phyloP scores from a whole-genome alignment of 192 early-diverging fungal species.

The Coemansia sp. region DNA sequence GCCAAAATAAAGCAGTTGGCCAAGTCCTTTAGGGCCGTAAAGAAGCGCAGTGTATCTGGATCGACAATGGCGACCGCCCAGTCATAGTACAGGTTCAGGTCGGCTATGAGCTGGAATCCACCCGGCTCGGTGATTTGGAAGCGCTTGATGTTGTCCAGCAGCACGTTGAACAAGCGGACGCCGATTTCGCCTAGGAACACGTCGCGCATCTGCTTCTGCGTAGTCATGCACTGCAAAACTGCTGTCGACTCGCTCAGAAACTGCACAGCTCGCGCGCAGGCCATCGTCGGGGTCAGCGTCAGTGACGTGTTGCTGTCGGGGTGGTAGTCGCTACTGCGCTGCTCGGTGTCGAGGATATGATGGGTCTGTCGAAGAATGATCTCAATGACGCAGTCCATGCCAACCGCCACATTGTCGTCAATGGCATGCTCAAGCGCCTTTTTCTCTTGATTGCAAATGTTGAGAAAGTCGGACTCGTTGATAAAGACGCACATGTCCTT shows the following conservation, averaged over 20 bases:
- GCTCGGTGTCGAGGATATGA: slow-evolving; percentile 73
- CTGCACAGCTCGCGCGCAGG: slow-evolving; percentile 74
- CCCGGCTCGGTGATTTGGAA: slow-evolving; percentile 80
- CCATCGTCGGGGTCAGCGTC: slow-evolving; percentile 77
- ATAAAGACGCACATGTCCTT: slow-evolving; percentile 84
- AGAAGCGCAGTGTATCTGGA: slow-evolving; percentile 40
- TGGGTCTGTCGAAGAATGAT: slow-evolving; percentile 83
- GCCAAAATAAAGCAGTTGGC: slow-evolving; percentile 54
- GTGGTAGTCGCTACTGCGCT: slow-evolving; percentile 70
- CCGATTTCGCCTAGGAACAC: slow-evolving; percentile 91
- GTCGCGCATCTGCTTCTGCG: slow-evolving; percentile 83
- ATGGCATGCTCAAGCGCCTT: slow-evolving; percentile 79
- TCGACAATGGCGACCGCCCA: slow-evolving; percentile 40
- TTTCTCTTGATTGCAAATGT: slow-evolving; percentile 88
- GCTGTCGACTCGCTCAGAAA: slow-evolving; percentile 75
- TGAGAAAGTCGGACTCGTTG: slow-evolving; percentile 89
- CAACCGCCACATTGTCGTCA: slow-evolving; percentile 87
- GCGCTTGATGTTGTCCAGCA: slow-evolving; percentile 80
- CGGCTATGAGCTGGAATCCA: slow-evolving; percentile 82
- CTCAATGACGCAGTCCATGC: slow-evolving; percentile 91
- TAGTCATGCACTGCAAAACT: slow-evolving; percentile 64
- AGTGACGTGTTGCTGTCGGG: slow-evolving; percentile 58
- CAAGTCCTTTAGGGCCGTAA: slow-evolving; percentile 52
- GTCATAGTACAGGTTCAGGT: slow-evolving; percentile 51
- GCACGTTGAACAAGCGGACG: slow-evolving; percentile 77